Percentiles rank a stretch among this genome's conserved stretches.
phyloP scores from a whole-genome alignment of 2,329 filamentous ascomycete species.

The Fusarium sp. region DNA sequence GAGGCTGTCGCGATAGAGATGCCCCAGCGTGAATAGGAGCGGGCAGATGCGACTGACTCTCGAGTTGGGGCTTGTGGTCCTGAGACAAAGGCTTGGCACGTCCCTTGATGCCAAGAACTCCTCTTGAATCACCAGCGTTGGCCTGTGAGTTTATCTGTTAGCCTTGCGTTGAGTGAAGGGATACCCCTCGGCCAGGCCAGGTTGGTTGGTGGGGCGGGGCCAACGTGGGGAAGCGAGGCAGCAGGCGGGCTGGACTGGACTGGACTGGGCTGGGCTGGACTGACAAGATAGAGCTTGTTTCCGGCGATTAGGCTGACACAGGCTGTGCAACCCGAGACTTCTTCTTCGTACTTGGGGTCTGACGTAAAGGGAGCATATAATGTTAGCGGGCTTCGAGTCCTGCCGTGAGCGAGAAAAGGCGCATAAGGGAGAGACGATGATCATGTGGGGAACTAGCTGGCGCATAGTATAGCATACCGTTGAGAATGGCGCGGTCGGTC shows the following conservation, averaged over 20 bases:
- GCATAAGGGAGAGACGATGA: neutral
- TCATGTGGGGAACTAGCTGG: constrained; percentile 24
- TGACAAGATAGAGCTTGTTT: constrained; percentile 94
- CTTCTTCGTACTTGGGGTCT: constrained; percentile 98
- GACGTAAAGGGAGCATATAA: constrained; percentile 29
- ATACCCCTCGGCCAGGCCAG: constrained; percentile 23
- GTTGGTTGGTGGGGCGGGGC: constrained; percentile 20
- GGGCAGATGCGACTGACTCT: constrained; percentile 71
- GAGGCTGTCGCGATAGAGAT: constrained; percentile 17
- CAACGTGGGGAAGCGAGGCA: constrained; percentile 22
- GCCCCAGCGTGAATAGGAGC: constrained; percentile 17
- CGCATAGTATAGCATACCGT: constrained; percentile 69
- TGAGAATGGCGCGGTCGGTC: constrained; percentile 94
- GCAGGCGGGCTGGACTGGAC: constrained; percentile 53
- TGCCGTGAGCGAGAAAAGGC: neutral
- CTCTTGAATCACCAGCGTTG: constrained; percentile 96
- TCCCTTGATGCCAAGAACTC: constrained; percentile 95
- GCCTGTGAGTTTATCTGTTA: constrained; percentile 67
- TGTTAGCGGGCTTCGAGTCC: constrained; percentile 22
- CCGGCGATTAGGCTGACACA: constrained; percentile 90
- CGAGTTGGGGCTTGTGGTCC: constrained; percentile 98
- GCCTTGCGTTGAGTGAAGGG: constrained; percentile 16
- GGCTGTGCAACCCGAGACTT: constrained; percentile 97
- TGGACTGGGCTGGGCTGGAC: constrained; percentile 47
- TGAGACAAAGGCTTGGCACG: constrained; percentile 98